Percentiles rank a stretch among this genome's conserved stretches.
These are phyloP conservation scores for Alternaria postmessia DNA, from an alignment of 2,329 filamentous ascomycete genomes.

Conservation along the genomic window DNA sequence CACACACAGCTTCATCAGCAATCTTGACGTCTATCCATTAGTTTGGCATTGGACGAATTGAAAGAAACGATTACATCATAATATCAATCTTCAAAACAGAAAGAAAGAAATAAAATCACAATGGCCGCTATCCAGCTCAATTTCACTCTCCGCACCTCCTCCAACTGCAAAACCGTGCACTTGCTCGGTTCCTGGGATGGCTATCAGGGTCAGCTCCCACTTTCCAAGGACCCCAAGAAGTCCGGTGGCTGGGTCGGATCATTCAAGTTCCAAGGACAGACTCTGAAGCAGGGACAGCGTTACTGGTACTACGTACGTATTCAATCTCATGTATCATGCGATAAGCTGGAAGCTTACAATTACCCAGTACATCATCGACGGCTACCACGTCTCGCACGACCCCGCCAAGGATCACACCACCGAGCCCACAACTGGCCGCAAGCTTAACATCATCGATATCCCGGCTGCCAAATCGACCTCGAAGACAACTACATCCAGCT, in stretches of 20 bases:
- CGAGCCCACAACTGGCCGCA: constrained; percentile 95
- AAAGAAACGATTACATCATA: constrained; percentile 40
- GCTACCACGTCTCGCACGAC: constrained; percentile 97
- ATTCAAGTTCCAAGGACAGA: constrained; percentile 91
- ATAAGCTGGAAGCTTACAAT: constrained; percentile 28
- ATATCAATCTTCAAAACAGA: constrained; percentile 28
- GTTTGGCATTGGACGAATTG: constrained; percentile 44
- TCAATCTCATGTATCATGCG: not conserved
- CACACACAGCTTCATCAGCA: constrained; percentile 46
- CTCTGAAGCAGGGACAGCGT: constrained; percentile 85
- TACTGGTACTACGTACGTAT: constrained; percentile 94
- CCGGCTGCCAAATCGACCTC: constrained; percentile 62
- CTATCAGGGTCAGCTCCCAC: constrained; percentile 92
- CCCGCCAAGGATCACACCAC: constrained; percentile 86
- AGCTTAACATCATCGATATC: constrained; percentile 96
- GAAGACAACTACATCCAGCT: constrained; percentile 57
- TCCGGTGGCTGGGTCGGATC: constrained; percentile 93
- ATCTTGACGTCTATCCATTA: constrained; percentile 49
- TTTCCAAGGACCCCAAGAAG: constrained; percentile 90
- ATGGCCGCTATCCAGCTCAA: constrained; percentile 95
- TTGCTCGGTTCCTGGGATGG: constrained; percentile 98
- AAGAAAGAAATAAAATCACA: constrained; percentile 43
- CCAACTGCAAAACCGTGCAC: constrained; percentile 96
- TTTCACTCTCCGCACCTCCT: constrained; percentile 94
- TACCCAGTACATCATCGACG: constrained; percentile 88